Conservation (phyloP, 495 filamentous ascomycete species). For the Xylaria cubensis region DNA sequence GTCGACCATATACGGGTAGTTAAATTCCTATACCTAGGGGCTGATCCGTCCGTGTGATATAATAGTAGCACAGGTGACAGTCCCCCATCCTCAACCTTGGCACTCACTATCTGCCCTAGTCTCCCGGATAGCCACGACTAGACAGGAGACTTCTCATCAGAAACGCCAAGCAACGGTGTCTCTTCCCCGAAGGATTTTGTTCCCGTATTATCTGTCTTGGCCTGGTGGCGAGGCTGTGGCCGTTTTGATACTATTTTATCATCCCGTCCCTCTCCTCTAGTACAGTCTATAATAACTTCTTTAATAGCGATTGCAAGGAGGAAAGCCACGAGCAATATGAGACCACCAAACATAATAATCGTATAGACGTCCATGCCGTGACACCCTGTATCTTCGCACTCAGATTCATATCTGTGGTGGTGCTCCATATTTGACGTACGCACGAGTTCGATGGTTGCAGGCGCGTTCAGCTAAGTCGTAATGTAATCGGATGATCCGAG, state of each 20-base stretch:
- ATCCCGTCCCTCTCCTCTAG: not conserved
- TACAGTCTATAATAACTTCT: too few relatives aligned
- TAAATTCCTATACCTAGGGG: too few relatives aligned
- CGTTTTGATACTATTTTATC: not conserved
- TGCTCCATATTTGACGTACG: not conserved
- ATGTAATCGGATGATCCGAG: not conserved
- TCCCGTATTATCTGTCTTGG: not conserved
- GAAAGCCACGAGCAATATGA: too few relatives aligned
- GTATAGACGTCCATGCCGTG: too few relatives aligned
- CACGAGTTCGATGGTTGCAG: not conserved
- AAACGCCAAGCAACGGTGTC: not conserved
- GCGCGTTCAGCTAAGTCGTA: not conserved
- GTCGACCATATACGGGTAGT: too few relatives aligned
- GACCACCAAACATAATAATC: too few relatives aligned
- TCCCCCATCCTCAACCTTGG: not conserved
- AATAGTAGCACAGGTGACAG: not conserved
- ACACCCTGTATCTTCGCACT: too few relatives aligned
- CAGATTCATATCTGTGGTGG: too few relatives aligned
- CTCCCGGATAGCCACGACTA: too few relatives aligned
- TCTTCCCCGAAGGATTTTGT: not conserved
- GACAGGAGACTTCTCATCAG: not conserved
- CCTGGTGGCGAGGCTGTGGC: not conserved
- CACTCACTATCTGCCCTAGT: not conserved
- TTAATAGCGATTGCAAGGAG: too few relatives aligned
- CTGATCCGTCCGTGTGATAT: too few relatives aligned